Conservation (phyloP, 108 stramenopile species). For the Discostella pseudostelligera region DNA sequence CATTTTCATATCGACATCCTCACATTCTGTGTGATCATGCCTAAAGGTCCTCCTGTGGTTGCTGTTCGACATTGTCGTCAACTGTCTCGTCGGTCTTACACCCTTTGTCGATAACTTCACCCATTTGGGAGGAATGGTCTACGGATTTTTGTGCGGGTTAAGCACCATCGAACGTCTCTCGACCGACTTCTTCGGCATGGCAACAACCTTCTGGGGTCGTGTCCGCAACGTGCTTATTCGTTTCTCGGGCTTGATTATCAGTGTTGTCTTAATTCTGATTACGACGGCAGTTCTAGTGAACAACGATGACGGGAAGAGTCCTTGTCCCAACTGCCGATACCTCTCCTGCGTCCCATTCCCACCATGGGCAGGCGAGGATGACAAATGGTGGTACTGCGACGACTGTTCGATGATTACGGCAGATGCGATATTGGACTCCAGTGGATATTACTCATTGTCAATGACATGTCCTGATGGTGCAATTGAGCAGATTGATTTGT, state of each 20-base stretch:
- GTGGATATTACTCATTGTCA: constrained; percentile 48
- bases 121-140: constrained; percentile 81
- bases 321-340: constrained; percentile 73
- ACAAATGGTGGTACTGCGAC: constrained; percentile 93
- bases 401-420: constrained; percentile 64
- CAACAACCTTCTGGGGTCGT: constrained; percentile 26
- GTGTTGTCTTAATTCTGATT: constrained; percentile 63
- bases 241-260: constrained; percentile 73
- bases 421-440: constrained; percentile 51
- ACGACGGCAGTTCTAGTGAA: constrained; percentile 65
- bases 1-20: not conserved
- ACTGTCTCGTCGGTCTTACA: constrained; percentile 78
- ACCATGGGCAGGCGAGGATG: constrained; percentile 47
- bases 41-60: constrained; percentile 63
- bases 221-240: constrained; percentile 46
- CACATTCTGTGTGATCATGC: not conserved
- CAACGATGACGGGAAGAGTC: constrained; percentile 57
- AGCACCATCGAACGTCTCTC: constrained; percentile 75
- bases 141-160: constrained; percentile 78
- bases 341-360: constrained; percentile 87
- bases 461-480: constrained; percentile 69
- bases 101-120: constrained; percentile 92
- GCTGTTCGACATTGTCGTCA: constrained; percentile 76
- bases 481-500: constrained; percentile 53
- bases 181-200: constrained; percentile 66